Base-by-base conservation (phyloP, 2,329 filamentous ascomycete genomes). In the Didymellaceae sp. region DNA sequence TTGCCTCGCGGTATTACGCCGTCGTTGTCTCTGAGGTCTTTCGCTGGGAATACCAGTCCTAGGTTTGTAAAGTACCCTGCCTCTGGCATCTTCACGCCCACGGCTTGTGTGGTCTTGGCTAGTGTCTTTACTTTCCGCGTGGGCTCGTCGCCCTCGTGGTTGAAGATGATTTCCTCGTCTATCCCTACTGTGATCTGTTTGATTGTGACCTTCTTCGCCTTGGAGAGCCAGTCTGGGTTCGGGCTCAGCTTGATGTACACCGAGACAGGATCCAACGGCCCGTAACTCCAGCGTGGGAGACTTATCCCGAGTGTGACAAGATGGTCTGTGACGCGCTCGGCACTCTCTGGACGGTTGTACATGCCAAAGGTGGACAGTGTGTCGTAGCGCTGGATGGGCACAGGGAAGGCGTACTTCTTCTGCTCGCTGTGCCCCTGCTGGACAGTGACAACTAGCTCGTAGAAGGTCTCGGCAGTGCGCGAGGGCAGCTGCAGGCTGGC, bases 131-230 rank as follows among this genome's bases (percentile, higher is more conserved):
- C 80, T 74, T 96, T 97, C 59, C 90, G 90, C 24, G 89, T 89
- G 21, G 92, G 91, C 70, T 97, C 94, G 68, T 97, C 94, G 39
- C 94, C 94, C 74, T 97, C 93, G 22, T 94, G 94, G 61, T 99
- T 97, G 76, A 90, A 99, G n/a, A 94, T 95, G 52, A 97, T 96
- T 71, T 97, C 93, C 74, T 99, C 94, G 68, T 97, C 94, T 62
- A 99, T 95, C 10, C 86, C 86, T 32, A 97, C 86, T 1, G 91
- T 96, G 61, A 99, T 94, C 68, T 94, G 94, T 68, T 92, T 88
- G 67, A 99, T 95, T 33, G 90, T 93, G 44, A 97, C 92, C 69
- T 90, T 90, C 71, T 87, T 90, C 38, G 93, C 92, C 74, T 97
- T 97, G 69, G 78, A 86, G 73, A 94, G 79, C 90, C 90, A 97